Base-by-base conservation (phyloP, 2,329 filamentous ascomycete species). In the Lecanicillium sp. region DNA sequence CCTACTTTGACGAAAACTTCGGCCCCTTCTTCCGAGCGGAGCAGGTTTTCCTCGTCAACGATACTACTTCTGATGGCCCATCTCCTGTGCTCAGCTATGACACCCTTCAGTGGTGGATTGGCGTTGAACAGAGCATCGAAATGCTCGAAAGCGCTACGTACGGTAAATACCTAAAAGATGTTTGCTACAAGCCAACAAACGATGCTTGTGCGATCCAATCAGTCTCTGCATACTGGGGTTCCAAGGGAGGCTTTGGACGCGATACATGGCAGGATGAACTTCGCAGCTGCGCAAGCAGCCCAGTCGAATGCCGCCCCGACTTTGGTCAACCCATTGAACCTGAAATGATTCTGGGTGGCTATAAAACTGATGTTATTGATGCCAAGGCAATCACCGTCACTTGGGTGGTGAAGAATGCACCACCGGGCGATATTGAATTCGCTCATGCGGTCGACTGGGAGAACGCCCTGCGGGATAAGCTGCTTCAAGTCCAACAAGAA, bases 21-120 rank as follows among this genome's bases (percentile, higher is more conserved):
- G 94, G 93, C 0, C 90, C 91, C 0, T 98, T 98, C 61, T 98
- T 93, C 67, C 86, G 93, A 33, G 86, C 90, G 0, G 87, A 98
- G 64, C 93, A 98, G 67, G 81, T 84, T 1, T 98, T 98, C 64
- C 67, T 98, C 12, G 89, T 97, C 52, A 98, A 97, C 54, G 90
- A 96, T 56, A 90, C 83, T 1, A 64, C 76, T 1, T 58, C 75
- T 2, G 73, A 74, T 3, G 79, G 79, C 0, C 75, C 82, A 3
- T 83, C 86, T 0, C 87, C 89, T 1, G 89, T 97, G 2, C 69
- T 98, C 49, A 90, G 80, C 64, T 93, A 94, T 56, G 88, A 96
- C 8, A 96, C 87, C 0, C 73, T 98, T 9, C 72, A 77, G 21
- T 98, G 93, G 93, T 97, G 91, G 93, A 87, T 93, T 61, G 87